Evolutionary conservation across 306 rosid genomes (phyloP).

Genomic region (Vigna angularis): DNA sequence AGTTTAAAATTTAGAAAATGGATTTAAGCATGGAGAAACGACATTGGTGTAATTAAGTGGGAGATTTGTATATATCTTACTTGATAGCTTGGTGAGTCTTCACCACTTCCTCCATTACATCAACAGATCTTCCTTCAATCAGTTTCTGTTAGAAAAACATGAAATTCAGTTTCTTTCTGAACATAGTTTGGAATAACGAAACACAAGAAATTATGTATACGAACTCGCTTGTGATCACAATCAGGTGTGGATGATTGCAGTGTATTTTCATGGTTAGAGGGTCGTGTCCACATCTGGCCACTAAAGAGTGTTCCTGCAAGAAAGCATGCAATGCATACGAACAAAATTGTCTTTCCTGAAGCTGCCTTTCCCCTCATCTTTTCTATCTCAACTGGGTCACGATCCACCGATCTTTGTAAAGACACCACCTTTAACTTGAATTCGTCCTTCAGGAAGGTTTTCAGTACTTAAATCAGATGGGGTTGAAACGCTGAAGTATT

Average conservation of each 20-base stretch:
- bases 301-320: constrained; percentile 77
- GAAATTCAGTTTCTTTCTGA: neutral
- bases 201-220: neutral
- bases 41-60: too few relatives aligned
- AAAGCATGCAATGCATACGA: constrained; percentile 73
- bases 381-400: constrained; percentile 19
- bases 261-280: constrained; percentile 28
- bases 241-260: constrained; percentile 15
- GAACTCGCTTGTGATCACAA: constrained; percentile 61
- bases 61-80: constrained; percentile 43
- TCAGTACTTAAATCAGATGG: neutral
- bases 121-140: constrained; percentile 62
- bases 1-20: too few relatives aligned
- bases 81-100: constrained; percentile 85
- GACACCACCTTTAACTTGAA: constrained; percentile 37
- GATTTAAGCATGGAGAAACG: too few relatives aligned
- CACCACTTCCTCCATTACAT: constrained; percentile 71
- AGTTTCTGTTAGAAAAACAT: constrained; percentile 58
- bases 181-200: neutral
- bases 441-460: neutral
- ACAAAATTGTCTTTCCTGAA: constrained; percentile 62
- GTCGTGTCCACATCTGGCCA: constrained; percentile 65
- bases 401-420: constrained; percentile 21
- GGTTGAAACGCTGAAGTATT: neutral
- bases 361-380: constrained; percentile 70